phyloP scores from a whole-genome alignment of 164 flowering plant species.

The Magnolia sinica region DNA sequence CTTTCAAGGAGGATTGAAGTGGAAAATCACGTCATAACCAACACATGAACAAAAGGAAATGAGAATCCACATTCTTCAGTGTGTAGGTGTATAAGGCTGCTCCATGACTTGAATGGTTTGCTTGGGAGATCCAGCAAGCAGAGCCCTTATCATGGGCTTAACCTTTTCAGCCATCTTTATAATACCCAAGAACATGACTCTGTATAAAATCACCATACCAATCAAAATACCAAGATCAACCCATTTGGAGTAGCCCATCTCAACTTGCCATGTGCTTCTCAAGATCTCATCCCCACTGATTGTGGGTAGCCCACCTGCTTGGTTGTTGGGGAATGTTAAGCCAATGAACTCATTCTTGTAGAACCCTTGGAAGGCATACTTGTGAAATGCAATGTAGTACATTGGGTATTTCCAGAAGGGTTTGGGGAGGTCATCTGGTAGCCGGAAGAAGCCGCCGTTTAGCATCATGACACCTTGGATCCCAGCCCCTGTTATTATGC shows the following conservation, averaged over 20 bases:
- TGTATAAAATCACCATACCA: slow-evolving; percentile 47
- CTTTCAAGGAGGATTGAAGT: too few relatives aligned
- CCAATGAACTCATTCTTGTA: slow-evolving; percentile 56
- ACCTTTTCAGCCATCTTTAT: slow-evolving; percentile 40
- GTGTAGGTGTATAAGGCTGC: neutral
- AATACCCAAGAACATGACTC: slow-evolving; percentile 36
- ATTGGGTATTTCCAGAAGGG: slow-evolving; percentile 62
- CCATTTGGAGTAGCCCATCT: slow-evolving; percentile 51
- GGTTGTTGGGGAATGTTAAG: slow-evolving; percentile 23
- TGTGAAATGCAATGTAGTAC: slow-evolving; percentile 48
- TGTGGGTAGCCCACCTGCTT: slow-evolving; percentile 18
- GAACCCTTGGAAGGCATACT: slow-evolving; percentile 46
- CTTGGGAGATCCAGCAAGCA: slow-evolving; percentile 9
- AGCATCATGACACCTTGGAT: slow-evolving; percentile 58
- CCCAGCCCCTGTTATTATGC: slow-evolving; percentile 59
- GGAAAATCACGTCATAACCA: too few relatives aligned
- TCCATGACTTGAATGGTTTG: slow-evolving; percentile 1
- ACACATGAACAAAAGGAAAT: too few relatives aligned
- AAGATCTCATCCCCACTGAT: slow-evolving; percentile 34
- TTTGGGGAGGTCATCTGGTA: slow-evolving; percentile 54
- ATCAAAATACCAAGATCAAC: slow-evolving; percentile 40
- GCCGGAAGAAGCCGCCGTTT: slow-evolving; percentile 49
- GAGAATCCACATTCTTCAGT: neutral
- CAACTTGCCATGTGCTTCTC: slow-evolving; percentile 36
- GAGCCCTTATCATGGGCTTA: slow-evolving; percentile 28